Evolutionary conservation across 1,284 basidiomycete genomes (phyloP), one percentile per base, ranked within the genome.

Genomic region (Schizophyllum amplum): DNA sequence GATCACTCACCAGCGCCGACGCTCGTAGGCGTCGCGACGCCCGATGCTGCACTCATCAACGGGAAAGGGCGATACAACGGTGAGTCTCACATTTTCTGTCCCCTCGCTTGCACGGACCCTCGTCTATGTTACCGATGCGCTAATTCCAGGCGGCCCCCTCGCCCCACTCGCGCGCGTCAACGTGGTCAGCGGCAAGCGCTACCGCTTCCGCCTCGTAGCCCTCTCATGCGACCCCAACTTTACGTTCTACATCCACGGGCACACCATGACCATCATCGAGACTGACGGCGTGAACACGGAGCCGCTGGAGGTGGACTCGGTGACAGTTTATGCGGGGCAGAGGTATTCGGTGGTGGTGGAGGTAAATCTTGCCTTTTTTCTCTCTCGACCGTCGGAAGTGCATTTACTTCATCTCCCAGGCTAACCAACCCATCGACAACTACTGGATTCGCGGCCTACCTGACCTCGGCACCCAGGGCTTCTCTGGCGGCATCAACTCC

Each of bases 241-340:
- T 20, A 52, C 27, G 17, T 55, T 61, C 24, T 54, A 51, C n/a
- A 61, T 61, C 51, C 57, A 61, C 22, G 25, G 26, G 1, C 60
- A 61, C 49, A 55, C 13, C 11, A 52, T 61, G 47, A 58, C 55
- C 22, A 63, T 83, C 55, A 83, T 83, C 60, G 81, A 83, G 62
- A 72, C 70, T 0, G 82, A 83, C 59, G 79, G 78, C 4, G 65
- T 75, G 42, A 72, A 72, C 58, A 69, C 69, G 9, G 46, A 68
- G 26, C 75, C 81, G 1, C 56, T 71, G 4, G 66, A 63, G 1
- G 77, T 78, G 1, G 73, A 77, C 55, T 64, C 65, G 1, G 65
- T 79, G 25, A 66, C 70, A 33, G 76, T 80, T 49, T 71, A 64
- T 57, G 66, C 68, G 7, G 56, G 62, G n/a, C n/a, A n/a, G n/a